Percentiles rank a stretch among this genome's conserved stretches.
Conservation (phyloP, 129 eudicot genomes). For the Tagetes patula region DNA sequence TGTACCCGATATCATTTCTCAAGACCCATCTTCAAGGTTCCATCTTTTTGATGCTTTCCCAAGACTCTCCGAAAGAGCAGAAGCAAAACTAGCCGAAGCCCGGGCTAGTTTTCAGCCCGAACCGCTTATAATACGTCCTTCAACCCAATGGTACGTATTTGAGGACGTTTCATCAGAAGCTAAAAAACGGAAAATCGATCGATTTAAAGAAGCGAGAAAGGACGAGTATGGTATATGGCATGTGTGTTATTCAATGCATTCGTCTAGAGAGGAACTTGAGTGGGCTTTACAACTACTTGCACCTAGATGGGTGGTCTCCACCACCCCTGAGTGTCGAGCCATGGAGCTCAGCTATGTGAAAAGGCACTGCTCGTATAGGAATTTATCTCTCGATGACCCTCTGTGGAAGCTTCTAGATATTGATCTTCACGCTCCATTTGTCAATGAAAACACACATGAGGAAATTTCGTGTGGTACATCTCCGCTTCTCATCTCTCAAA, state of each 20-base stretch:
- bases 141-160: conserved; percentile 72
- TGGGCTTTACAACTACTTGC: conserved; percentile 80
- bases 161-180: conserved; percentile 49
- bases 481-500: conserved; percentile 23
- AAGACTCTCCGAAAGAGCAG: conserved; percentile 67
- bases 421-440: conserved; percentile 31
- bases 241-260: conserved; percentile 82
- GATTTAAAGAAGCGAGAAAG: conserved; percentile 51
- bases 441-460: conserved; percentile 22
- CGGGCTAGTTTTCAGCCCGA: conserved; percentile 60
- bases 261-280: conserved; percentile 88
- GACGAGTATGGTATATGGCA: conserved; percentile 86
- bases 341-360: conserved; percentile 68
- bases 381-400: conserved; percentile 43
- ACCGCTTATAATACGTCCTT: conserved; percentile 80
- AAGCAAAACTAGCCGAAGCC: conserved; percentile 65
- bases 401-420: conserved; percentile 68
- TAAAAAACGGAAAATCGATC: conserved; percentile 45
- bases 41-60: conserved; percentile 80
- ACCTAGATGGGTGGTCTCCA: conserved; percentile 86
- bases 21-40: conserved; percentile 70
- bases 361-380: conserved; percentile 48
- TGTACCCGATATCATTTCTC: conserved; percentile 55
- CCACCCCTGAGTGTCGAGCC: conserved; percentile 75
- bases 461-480: conserved; percentile 25